Conservation (phyloP, 2,329 filamentous ascomycete species). For the Botrytis deweyae region DNA sequence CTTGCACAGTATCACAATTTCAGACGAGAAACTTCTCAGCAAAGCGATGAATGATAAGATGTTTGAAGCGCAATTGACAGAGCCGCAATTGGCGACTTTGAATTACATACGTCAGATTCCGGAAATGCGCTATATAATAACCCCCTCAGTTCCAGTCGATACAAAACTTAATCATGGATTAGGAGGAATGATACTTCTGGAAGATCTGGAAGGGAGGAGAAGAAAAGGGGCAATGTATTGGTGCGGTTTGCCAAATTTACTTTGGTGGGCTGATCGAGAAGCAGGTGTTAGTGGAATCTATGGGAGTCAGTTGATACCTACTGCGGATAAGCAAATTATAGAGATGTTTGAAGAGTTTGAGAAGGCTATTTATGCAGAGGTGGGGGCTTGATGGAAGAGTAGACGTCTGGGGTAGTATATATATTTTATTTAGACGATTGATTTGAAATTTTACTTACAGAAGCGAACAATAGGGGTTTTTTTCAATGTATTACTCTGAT, state of each 20-base stretch:
- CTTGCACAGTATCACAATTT: slow-evolving; percentile 19
- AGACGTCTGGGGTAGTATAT: neutral
- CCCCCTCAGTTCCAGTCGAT: neutral
- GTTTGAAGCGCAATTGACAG: slow-evolving; percentile 23
- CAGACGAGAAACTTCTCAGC: slow-evolving; percentile 22
- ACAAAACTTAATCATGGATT: neutral
- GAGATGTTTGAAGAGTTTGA: slow-evolving; percentile 43
- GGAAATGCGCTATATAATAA: neutral
- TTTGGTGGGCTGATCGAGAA: slow-evolving; percentile 46
- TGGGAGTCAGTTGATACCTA: slow-evolving; percentile 45
- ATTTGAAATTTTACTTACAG: neutral
- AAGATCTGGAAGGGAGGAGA: slow-evolving; percentile 13
- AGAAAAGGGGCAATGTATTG: slow-evolving; percentile 36
- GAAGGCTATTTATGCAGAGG: slow-evolving; percentile 42
- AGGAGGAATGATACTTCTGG: slow-evolving; percentile 18
- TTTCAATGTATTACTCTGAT: too few relatives aligned
- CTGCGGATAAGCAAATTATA: slow-evolving; percentile 42
- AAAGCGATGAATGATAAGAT: slow-evolving; percentile 21
- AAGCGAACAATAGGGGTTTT: too few relatives aligned
- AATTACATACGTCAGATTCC: neutral
- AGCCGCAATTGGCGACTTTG: neutral
- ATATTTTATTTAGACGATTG: neutral
- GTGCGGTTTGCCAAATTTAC: slow-evolving; percentile 48
- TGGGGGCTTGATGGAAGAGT: neutral
- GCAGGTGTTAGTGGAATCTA: slow-evolving; percentile 45